A percentile compares a stretch with the other conserved stretches of the same genome.
phyloP scores from a whole-genome alignment of 2,329 filamentous ascomycete species.

The Cercospora sp. region DNA sequence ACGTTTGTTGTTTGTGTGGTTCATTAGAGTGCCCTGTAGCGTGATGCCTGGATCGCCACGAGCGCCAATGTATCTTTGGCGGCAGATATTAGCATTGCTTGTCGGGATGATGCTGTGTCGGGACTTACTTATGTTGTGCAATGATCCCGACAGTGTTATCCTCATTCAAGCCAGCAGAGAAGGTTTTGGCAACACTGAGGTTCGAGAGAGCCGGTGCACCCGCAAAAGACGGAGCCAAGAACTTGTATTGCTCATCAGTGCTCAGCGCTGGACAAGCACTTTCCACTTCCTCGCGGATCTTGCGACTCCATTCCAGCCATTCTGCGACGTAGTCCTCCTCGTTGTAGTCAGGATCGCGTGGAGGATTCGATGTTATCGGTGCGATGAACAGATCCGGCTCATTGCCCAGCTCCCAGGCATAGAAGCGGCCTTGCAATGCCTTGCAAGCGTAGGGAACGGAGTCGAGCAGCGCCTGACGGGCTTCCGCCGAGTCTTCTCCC shows the following conservation, averaged over 20 bases:
- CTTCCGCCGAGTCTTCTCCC: slow-evolving; percentile 53
- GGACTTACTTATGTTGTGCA: slow-evolving; percentile 59
- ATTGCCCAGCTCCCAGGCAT: slow-evolving; percentile 64
- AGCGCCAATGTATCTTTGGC: slow-evolving; percentile 63
- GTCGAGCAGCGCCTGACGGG: slow-evolving; percentile 53
- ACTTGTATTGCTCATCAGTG: slow-evolving; percentile 47
- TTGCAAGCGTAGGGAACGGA: slow-evolving; percentile 60
- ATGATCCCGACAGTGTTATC: slow-evolving; percentile 55
- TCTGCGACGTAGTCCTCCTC: slow-evolving; percentile 58
- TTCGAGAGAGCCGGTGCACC: slow-evolving; percentile 48
- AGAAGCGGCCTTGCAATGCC: slow-evolving; percentile 54
- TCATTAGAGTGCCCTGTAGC: slow-evolving; percentile 62
- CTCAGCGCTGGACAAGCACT: slow-evolving; percentile 54
- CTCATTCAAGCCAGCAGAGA: slow-evolving; percentile 52
- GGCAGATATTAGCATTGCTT: slow-evolving; percentile 7
- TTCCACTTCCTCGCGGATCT: slow-evolving; percentile 50
- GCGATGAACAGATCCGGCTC: slow-evolving; percentile 61
- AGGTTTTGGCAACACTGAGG: slow-evolving; percentile 53
- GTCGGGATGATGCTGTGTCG: neutral
- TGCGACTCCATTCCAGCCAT: slow-evolving; percentile 57
- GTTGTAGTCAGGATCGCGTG: slow-evolving; percentile 48
- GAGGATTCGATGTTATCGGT: slow-evolving; percentile 54
- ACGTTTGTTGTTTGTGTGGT: slow-evolving; percentile 53
- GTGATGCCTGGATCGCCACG: slow-evolving; percentile 56
- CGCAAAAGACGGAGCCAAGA: slow-evolving; percentile 60